Evolutionary conservation across 2,329 filamentous ascomycete genomes (phyloP).

Genomic region (Fusarium chuoi): DNA sequence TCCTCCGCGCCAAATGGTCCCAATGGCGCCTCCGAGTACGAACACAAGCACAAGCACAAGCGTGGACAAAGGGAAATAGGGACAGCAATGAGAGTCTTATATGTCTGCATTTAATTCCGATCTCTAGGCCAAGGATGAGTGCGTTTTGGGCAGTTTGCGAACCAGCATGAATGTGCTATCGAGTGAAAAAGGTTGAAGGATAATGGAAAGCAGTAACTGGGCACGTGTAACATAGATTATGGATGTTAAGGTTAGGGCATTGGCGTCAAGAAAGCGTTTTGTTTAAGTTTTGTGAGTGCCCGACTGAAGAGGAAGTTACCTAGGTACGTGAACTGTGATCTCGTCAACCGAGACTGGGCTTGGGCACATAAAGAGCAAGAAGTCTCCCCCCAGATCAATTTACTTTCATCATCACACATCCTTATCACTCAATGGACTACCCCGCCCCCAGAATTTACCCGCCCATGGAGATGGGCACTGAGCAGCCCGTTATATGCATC

Average conservation of each 20-base stretch:
- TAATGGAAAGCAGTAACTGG: slow-evolving; percentile 17
- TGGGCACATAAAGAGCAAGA: neutral
- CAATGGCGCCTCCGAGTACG: neutral
- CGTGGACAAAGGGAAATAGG: neutral
- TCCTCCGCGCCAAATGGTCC: neutral
- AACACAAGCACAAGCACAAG: neutral
- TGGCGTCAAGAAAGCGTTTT: slow-evolving; percentile 41
- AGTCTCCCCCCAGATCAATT: neutral
- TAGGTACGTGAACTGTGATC: neutral
- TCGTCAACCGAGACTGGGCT: neutral
- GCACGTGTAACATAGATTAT: slow-evolving; percentile 42
- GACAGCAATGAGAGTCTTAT: neutral
- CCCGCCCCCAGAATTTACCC: neutral
- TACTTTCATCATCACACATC: neutral
- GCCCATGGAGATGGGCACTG: neutral
- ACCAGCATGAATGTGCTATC: neutral
- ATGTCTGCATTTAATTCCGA: neutral
- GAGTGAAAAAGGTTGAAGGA: slow-evolving; percentile 5
- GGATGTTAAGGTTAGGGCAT: slow-evolving; percentile 42
- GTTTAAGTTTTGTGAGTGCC: slow-evolving; percentile 30
- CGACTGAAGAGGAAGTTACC: neutral
- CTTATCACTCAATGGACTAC: neutral
- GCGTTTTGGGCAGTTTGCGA: slow-evolving; percentile 2
- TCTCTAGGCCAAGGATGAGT: neutral
- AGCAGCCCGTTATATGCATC: neutral